Evolutionary conservation across 192 early-diverging fungal species (phyloP).

Genomic region (Entomortierella parvispora): DNA sequence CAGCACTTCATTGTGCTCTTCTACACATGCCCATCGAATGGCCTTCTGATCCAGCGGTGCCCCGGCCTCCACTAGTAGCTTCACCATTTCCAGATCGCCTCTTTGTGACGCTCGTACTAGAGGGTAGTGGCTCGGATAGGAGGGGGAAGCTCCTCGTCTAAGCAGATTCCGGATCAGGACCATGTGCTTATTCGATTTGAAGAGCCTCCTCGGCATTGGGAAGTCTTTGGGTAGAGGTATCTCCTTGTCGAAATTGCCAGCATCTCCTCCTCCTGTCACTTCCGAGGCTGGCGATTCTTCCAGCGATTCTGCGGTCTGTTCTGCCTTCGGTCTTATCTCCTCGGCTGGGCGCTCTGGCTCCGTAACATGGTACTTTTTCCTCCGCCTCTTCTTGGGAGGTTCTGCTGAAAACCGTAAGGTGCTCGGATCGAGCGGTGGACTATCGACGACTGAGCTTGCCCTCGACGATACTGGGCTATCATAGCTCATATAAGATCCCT

Average conservation of each 20-base stretch:
- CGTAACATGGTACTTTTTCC: conserved; percentile 34
- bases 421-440: no score
- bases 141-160: conserved; percentile 33
- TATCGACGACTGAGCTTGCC: background rate
- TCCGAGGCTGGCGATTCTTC: background rate
- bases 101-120: conserved; percentile 35
- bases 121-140: conserved; percentile 27
- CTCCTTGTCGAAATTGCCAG: background rate
- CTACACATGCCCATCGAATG: conserved; percentile 39
- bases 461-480: background rate
- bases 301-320: background rate
- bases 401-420: no score
- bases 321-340: background rate
- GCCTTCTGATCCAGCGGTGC: conserved; percentile 38
- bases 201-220: conserved; percentile 35
- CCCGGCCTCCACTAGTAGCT: conserved; percentile 17
- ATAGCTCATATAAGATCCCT: no score
- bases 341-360: background rate
- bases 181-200: conserved; percentile 18
- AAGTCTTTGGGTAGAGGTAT: conserved; percentile 41
- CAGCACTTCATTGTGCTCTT: conserved; percentile 33
- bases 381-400: conserved; percentile 15
- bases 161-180: conserved; percentile 16
- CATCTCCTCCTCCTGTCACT: background rate
- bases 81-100: conserved; percentile 41